Evolutionary conservation across 2,329 filamentous ascomycete species (phyloP).

Genomic region (Metarhizium rileyi): DNA sequence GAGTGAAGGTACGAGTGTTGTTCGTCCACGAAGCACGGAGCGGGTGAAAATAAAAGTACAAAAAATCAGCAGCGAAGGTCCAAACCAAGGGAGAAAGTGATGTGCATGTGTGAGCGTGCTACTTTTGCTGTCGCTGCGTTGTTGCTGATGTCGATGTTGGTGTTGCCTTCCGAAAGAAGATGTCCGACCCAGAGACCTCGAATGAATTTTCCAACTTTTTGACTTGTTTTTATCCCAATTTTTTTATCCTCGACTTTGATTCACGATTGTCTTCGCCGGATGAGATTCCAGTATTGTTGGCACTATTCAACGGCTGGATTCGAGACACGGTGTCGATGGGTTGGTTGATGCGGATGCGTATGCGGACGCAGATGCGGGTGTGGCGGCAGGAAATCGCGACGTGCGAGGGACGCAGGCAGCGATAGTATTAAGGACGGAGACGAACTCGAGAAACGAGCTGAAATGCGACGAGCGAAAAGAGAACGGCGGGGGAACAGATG

Average conservation of each 20-base stretch:
- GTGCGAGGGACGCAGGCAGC: not conserved
- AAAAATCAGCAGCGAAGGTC: conserved; percentile 23
- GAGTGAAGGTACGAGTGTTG: not conserved
- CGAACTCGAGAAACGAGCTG: conserved; percentile 17
- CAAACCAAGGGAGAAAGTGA: not conserved
- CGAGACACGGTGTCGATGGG: not conserved
- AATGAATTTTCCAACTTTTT: not conserved
- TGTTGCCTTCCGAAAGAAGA: conserved; percentile 5
- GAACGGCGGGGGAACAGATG: conserved; percentile 1
- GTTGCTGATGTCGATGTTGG: not conserved
- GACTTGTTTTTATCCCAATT: not conserved
- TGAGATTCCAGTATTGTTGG: not conserved
- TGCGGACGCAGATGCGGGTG: not conserved
- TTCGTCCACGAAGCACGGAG: conserved; percentile 13
- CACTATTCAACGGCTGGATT: not conserved
- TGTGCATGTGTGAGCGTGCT: not conserved
- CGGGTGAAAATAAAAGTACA: conserved; percentile 20
- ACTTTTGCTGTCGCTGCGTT: not conserved
- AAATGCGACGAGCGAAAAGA: conserved; percentile 4
- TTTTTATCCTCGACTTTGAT: not conserved
- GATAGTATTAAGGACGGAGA: conserved; percentile 7
- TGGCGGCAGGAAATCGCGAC: conserved; percentile 1
- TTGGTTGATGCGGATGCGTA: too few relatives aligned
- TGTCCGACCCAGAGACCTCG: too few relatives aligned
- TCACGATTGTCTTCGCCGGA: not conserved